Evolutionary conservation across 352 stramenopile genomes (phyloP).

Genomic region (Phytopythium sindhum): DNA sequence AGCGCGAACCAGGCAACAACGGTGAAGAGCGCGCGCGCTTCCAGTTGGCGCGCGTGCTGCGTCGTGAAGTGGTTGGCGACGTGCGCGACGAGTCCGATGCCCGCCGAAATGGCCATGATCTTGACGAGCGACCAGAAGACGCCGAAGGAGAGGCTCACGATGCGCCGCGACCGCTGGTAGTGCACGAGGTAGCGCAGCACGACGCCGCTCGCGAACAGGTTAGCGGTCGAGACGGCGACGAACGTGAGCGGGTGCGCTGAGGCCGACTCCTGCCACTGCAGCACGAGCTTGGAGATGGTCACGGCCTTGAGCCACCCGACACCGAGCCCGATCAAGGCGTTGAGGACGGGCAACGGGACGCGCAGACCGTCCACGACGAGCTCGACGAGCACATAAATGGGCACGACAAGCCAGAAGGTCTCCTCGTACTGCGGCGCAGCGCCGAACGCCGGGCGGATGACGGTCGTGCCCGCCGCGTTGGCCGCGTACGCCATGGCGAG

Average conservation of each 20-base stretch:
- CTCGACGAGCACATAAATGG: conserved; percentile 51
- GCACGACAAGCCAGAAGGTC: conserved; percentile 54
- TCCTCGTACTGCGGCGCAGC: conserved; percentile 51
- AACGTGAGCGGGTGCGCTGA: conserved; percentile 57
- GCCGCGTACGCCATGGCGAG: conserved; percentile 49
- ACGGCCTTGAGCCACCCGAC: conserved; percentile 77
- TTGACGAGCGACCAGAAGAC: conserved; percentile 42
- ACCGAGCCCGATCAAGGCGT: conserved; percentile 45
- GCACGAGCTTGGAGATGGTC: conserved; percentile 61
- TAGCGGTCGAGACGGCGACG: conserved; percentile 55
- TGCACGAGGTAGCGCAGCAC: conserved; percentile 55
- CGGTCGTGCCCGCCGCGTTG: conserved; percentile 60
- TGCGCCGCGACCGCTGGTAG: conserved; percentile 31
- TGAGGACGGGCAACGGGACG: conserved; percentile 41
- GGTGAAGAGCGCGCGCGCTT: conserved; percentile 56
- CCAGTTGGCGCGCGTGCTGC: conserved; percentile 40
- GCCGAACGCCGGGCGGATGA: conserved; percentile 63
- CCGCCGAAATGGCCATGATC: conserved; percentile 32
- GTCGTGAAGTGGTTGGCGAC: conserved; percentile 56
- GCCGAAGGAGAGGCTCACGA: conserved; percentile 33
- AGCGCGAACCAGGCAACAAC: conserved; percentile 67
- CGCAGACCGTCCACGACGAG: conserved; percentile 31
- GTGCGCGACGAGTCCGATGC: conserved; percentile 51
- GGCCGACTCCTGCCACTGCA: conserved; percentile 47
- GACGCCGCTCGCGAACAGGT: conserved; percentile 65